Percentiles rank a stretch among this genome's conserved stretches.
phyloP scores from a whole-genome alignment of 768 basidiomycete genomes.

The Stropharia rugosoannulata region DNA sequence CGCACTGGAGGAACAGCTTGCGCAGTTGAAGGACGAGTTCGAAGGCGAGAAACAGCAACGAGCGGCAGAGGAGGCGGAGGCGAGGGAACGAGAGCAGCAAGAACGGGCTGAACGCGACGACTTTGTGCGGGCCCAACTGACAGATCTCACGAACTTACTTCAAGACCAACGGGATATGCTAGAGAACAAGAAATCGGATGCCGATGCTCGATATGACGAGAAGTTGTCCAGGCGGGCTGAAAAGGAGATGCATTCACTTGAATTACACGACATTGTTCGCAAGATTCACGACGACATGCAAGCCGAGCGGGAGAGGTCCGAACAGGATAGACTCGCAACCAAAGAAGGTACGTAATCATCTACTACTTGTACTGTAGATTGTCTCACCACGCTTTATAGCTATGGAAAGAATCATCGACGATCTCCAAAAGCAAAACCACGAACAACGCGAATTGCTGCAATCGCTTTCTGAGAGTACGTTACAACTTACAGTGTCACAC shows the following conservation, averaged over 20 bases:
- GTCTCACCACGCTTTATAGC: conserved; percentile 34
- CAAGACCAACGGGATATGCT: conserved; percentile 64
- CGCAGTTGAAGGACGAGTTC: conserved; percentile 54
- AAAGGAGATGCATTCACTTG: conserved; percentile 56
- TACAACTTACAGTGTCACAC: not conserved
- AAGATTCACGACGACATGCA: conserved; percentile 57
- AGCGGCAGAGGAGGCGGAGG: conserved; percentile 58
- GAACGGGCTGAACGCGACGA: conserved; percentile 64
- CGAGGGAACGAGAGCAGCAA: conserved; percentile 55
- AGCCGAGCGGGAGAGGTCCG: conserved; percentile 46
- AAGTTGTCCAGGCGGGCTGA: conserved; percentile 57
- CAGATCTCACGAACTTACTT: conserved; percentile 71
- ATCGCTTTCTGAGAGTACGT: conserved; percentile 56
- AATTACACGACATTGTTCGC: conserved; percentile 60
- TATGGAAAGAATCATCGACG: conserved; percentile 59
- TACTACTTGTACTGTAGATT: conserved; percentile 1
- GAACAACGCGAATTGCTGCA: conserved; percentile 59
- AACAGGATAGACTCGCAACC: conserved; percentile 51
- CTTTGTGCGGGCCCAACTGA: conserved; percentile 55
- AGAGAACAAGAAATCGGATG: conserved; percentile 55
- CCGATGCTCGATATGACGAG: conserved; percentile 63
- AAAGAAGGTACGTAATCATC: conserved; percentile 50
- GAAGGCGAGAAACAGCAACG: conserved; percentile 62
- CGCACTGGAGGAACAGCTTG: conserved; percentile 64
- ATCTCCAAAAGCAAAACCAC: conserved; percentile 55